phyloP scores from a whole-genome alignment of 2,329 filamentous ascomycete genomes.

The Trichoderma endophyticum region DNA sequence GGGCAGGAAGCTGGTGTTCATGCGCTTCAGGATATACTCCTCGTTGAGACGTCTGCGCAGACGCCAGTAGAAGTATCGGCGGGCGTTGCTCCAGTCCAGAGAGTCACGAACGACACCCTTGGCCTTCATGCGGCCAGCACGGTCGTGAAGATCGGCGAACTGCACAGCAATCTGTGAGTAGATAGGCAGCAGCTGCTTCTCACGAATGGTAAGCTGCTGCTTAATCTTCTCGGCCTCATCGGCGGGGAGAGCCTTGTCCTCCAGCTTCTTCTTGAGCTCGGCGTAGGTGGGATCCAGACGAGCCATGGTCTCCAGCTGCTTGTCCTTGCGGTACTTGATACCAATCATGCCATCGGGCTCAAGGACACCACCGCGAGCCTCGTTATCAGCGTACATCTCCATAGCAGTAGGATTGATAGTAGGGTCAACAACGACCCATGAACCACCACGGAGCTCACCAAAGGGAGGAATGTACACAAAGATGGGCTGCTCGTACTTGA shows the following conservation, averaged over 20 bases:
- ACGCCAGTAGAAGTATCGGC: slow-evolving; percentile 99
- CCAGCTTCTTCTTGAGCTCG: slow-evolving; percentile 75
- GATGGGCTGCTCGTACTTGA: slow-evolving; percentile 97
- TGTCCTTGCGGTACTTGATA: slow-evolving; percentile 98
- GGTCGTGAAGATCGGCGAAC: slow-evolving; percentile 96
- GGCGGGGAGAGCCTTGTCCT: slow-evolving; percentile 58
- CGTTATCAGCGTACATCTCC: slow-evolving; percentile 99
- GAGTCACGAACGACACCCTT: slow-evolving; percentile 88
- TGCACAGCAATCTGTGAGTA: slow-evolving; percentile 95
- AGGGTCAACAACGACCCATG: slow-evolving; percentile 98
- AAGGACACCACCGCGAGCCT: slow-evolving; percentile 92
- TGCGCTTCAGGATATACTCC: slow-evolving; percentile 92
- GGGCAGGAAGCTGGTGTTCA: slow-evolving; percentile 50
- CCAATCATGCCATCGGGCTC: slow-evolving; percentile 97
- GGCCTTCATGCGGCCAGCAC: slow-evolving; percentile 94
- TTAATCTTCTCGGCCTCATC: slow-evolving; percentile 79
- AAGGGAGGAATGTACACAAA: slow-evolving; percentile 98
- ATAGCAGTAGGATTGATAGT: slow-evolving; percentile 95
- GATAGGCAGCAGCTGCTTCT: slow-evolving; percentile 85
- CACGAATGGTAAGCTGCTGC: slow-evolving; percentile 76
- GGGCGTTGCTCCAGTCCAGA: slow-evolving; percentile 81
- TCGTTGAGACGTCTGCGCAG: slow-evolving; percentile 94
- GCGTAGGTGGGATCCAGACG: slow-evolving; percentile 84
- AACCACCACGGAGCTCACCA: slow-evolving; percentile 96
- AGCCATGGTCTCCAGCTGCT: slow-evolving; percentile 96